A percentile compares a stretch with the other conserved stretches of the same genome.
Conservation (phyloP, 192 early-diverging fungal species). For the Entomortierella beljakovae region DNA sequence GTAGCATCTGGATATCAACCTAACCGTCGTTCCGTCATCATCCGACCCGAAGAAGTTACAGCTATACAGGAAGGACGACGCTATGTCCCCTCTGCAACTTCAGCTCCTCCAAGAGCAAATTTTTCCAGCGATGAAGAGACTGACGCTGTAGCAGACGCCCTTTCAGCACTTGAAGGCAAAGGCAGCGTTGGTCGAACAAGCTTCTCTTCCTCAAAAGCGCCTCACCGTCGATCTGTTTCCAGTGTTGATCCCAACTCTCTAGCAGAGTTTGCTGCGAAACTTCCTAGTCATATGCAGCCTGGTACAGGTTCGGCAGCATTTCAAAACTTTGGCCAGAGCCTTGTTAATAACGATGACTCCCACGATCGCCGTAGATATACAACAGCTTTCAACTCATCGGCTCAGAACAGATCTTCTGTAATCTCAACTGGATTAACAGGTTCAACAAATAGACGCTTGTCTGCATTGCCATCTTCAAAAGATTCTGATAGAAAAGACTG, state of each 20-base stretch:
- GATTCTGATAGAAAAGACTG: constrained; percentile 46
- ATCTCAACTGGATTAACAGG: neutral
- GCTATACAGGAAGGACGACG: constrained; percentile 43
- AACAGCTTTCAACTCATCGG: constrained; percentile 32
- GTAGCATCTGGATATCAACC: constrained; percentile 17
- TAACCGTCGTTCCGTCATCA: constrained; percentile 50
- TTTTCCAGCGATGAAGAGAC: constrained; percentile 36
- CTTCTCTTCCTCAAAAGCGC: constrained; percentile 14
- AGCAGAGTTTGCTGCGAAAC: constrained; percentile 42
- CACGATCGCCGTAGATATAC: constrained; percentile 47
- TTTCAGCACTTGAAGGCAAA: constrained; percentile 53
- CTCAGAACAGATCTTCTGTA: constrained; percentile 13
- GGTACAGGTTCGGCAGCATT: constrained; percentile 30
- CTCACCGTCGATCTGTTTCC: constrained; percentile 25
- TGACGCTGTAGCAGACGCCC: constrained; percentile 42
- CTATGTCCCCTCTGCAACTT: constrained; percentile 25
- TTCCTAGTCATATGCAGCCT: constrained; percentile 41
- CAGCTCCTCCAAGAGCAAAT: constrained; percentile 7
- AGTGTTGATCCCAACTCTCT: constrained; percentile 29
- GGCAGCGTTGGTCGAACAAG: constrained; percentile 28
- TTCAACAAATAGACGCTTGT: constrained; percentile 24
- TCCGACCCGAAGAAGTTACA: constrained; percentile 39
- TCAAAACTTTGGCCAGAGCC: constrained; percentile 40
- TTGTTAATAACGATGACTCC: constrained; percentile 34
- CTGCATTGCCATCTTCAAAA: constrained; percentile 17